A percentile compares a stretch with the other conserved stretches of the same genome.
Evolutionary conservation across 495 filamentous ascomycete genomes (phyloP).

Genomic region (Annulohypoxylon stygium): DNA sequence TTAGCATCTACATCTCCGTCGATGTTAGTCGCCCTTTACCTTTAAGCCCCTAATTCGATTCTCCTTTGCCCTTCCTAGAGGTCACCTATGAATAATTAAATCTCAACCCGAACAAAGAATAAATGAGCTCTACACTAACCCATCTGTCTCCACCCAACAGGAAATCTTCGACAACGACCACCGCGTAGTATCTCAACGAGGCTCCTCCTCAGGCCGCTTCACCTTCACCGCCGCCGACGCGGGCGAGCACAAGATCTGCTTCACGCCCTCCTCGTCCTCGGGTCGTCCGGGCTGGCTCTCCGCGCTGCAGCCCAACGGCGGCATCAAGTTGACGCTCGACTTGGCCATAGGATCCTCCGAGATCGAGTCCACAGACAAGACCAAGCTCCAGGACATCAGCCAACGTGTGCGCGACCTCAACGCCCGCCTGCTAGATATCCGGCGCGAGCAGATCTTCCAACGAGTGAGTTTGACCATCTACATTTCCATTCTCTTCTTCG

Average conservation of each 20-base stretch:
- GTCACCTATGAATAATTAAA: background rate
- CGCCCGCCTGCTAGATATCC: constrained; percentile 86
- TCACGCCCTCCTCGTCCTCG: constrained; percentile 78
- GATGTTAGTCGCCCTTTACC: constrained; percentile 66
- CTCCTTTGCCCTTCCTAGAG: too few species aligned
- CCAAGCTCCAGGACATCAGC: constrained; percentile 91
- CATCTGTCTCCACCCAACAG: constrained; percentile 47
- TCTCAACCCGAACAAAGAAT: too few species aligned
- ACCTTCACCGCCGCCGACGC: constrained; percentile 96
- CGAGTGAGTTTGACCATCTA: constrained; percentile 70
- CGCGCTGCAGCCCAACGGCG: constrained; percentile 71
- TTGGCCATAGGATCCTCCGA: constrained; percentile 94
- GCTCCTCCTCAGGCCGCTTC: constrained; percentile 82
- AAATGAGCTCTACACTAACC: background rate
- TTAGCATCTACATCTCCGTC: constrained; percentile 90
- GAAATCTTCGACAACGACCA: constrained; percentile 99
- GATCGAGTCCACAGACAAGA: constrained; percentile 94
- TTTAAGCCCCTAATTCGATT: background rate
- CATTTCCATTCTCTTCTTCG: background rate
- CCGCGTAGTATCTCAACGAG: constrained; percentile 89
- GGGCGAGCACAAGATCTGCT: constrained; percentile 95
- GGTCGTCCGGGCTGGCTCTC: constrained; percentile 77
- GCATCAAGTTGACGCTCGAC: constrained; percentile 86
- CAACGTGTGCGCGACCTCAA: constrained; percentile 92
- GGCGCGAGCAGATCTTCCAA: constrained; percentile 95